Percentiles rank a stretch among this genome's conserved stretches.
Conservation (phyloP, 139 green algal genomes). For the Tetraselmis chui region DNA sequence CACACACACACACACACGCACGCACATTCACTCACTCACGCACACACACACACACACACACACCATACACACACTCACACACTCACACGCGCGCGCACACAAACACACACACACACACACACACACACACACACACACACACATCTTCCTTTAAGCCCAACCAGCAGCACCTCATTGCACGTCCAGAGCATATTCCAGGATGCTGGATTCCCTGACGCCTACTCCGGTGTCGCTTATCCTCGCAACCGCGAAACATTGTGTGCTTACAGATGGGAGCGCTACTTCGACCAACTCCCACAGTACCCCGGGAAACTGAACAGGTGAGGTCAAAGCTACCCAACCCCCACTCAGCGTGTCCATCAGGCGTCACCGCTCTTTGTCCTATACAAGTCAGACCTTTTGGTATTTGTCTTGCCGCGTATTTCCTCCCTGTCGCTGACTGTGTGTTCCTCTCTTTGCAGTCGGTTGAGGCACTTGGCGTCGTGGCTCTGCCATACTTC, state of each 20-base stretch:
- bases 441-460: neutral
- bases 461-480: neutral
- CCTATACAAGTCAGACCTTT: neutral
- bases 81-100: no score
- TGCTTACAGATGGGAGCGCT: neutral
- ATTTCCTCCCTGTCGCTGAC: neutral
- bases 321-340: neutral
- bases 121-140: no score
- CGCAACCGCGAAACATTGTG: neutral
- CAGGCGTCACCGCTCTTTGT: neutral
- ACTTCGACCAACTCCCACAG: neutral
- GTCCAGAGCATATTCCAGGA: no score
- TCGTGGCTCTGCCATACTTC: neutral
- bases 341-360: neutral
- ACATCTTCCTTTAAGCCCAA: neutral
- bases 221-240: neutral
- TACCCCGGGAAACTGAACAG: neutral
- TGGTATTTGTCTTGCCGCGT: neutral
- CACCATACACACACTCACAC: no score
- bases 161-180: no score
- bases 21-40: no score
- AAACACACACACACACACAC: neutral
- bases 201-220: neutral
- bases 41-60: no score
- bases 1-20: no score